phyloP scores from a whole-genome alignment of 2,329 filamentous ascomycete species.

The Zasmidium citrigriseum region DNA sequence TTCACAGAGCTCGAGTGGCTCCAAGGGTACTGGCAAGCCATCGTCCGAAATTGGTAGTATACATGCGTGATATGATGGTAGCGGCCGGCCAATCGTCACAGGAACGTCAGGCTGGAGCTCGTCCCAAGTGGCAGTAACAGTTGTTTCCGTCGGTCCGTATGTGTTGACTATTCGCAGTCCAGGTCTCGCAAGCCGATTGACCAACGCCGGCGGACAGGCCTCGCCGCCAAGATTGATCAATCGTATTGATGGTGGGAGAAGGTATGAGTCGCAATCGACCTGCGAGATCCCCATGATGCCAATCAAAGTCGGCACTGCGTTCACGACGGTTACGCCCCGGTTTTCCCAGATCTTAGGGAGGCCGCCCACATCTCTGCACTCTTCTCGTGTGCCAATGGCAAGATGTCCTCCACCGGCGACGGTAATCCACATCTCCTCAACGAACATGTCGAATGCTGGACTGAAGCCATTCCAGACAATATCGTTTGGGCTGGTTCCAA shows the following conservation, averaged over 20 bases:
- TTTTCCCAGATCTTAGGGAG: conserved; percentile 20
- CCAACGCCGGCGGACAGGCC: conserved; percentile 21
- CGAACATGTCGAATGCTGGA: conserved; percentile 29
- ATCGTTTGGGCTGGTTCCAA: conserved; percentile 18
- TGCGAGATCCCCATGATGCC: conserved; percentile 23
- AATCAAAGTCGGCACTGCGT: conserved; percentile 27
- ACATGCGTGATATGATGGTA: conserved; percentile 25
- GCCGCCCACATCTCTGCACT: conserved; percentile 20
- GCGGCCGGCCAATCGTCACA: conserved; percentile 25
- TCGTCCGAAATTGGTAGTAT: conserved; percentile 21
- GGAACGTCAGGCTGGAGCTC: conserved; percentile 21
- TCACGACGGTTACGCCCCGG: conserved; percentile 22
- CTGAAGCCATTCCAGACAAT: conserved; percentile 26
- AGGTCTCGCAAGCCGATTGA: conserved; percentile 21
- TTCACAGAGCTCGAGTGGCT: conserved; percentile 17
- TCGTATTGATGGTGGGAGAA: conserved; percentile 20
- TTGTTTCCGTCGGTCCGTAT: conserved; percentile 27
- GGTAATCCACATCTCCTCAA: conserved; percentile 30
- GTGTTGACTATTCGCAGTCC: conserved; percentile 26
- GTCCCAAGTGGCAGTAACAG: conserved; percentile 24
- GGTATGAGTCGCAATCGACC: conserved; percentile 9
- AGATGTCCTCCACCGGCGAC: conserved; percentile 26
- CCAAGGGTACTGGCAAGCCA: neutral
- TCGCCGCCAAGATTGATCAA: conserved; percentile 27
- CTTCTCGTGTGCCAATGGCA: conserved; percentile 22